Evolutionary conservation across 768 basidiomycete genomes (phyloP).

Genomic region (Neoboletus brunneissimus): DNA sequence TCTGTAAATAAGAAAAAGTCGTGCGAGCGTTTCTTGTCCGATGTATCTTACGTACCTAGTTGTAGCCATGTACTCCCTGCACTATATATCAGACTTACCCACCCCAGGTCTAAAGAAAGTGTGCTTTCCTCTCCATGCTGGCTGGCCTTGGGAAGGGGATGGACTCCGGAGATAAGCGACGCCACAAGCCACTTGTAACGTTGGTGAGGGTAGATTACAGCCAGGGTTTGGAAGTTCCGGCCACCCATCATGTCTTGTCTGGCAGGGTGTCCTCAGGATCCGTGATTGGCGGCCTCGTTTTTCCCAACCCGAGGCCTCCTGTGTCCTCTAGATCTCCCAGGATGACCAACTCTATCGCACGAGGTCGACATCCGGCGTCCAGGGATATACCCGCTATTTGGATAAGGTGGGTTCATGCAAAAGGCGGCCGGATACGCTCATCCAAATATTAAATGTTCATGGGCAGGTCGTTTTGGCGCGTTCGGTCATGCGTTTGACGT

Average conservation of each 20-base stretch:
- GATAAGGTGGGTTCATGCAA: neutral
- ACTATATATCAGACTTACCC: slow-evolving; percentile 5
- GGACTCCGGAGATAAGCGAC: slow-evolving; percentile 9
- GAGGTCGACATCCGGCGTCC: neutral
- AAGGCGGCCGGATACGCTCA: neutral
- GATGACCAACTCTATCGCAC: slow-evolving; percentile 19
- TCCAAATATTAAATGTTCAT: neutral
- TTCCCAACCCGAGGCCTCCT: slow-evolving; percentile 1
- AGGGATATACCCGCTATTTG: slow-evolving; percentile 2
- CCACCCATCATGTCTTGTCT: neutral
- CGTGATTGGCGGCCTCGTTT: neutral
- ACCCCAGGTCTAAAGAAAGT: neutral
- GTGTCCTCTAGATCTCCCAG: slow-evolving; percentile 3
- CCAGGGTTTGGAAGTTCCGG: neutral
- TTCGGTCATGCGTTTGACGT: neutral
- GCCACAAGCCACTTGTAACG: neutral
- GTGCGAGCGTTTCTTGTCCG: neutral
- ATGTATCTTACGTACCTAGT: slow-evolving; percentile 10
- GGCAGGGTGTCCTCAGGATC: neutral
- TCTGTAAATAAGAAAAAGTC: slow-evolving; percentile 27
- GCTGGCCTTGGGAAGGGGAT: neutral
- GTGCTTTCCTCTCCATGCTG: slow-evolving; percentile 1
- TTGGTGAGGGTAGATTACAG: slow-evolving; percentile 1
- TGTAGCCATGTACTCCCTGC: slow-evolving; percentile 14
- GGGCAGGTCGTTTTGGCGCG: neutral